Conservation (phyloP, 768 basidiomycete species). For the Kwoniella dejecticola region DNA sequence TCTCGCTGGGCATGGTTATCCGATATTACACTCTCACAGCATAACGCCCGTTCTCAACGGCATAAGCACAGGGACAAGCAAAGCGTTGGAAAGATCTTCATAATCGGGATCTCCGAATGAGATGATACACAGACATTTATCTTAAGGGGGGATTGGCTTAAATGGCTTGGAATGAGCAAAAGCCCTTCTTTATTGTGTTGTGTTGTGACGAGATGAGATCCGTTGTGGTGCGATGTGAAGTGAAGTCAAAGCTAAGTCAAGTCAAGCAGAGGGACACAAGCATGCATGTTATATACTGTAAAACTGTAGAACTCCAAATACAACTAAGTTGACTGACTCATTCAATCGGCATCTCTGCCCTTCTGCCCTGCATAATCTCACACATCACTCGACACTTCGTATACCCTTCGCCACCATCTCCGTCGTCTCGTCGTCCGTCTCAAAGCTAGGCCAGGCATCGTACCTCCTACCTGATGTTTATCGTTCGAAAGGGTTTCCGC, state of each 20-base stretch:
- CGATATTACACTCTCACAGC: conserved; percentile 23
- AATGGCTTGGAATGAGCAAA: too few species aligned
- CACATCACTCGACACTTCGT: conserved; percentile 11
- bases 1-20: conserved; percentile 18
- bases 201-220: too few species aligned
- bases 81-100: too few species aligned
- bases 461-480: not conserved
- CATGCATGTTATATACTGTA: too few species aligned
- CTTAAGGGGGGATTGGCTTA: too few species aligned
- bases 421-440: conserved; percentile 42
- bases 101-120: too few species aligned
- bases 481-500: conserved; percentile 20
- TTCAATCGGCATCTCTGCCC: not conserved
- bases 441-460: conserved; percentile 31
- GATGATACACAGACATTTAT: too few species aligned
- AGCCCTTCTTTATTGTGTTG: too few species aligned
- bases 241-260: too few species aligned
- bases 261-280: too few species aligned
- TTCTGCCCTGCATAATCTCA: conserved; percentile 2
- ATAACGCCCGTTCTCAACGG: not conserved
- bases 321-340: not conserved
- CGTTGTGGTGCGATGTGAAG: too few species aligned
- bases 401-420: conserved; percentile 52
- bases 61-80: not conserved
- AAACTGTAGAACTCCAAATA: not conserved